Base-by-base conservation (phyloP, 2,329 filamentous ascomycete genomes). In the Leptographium procerum region DNA sequence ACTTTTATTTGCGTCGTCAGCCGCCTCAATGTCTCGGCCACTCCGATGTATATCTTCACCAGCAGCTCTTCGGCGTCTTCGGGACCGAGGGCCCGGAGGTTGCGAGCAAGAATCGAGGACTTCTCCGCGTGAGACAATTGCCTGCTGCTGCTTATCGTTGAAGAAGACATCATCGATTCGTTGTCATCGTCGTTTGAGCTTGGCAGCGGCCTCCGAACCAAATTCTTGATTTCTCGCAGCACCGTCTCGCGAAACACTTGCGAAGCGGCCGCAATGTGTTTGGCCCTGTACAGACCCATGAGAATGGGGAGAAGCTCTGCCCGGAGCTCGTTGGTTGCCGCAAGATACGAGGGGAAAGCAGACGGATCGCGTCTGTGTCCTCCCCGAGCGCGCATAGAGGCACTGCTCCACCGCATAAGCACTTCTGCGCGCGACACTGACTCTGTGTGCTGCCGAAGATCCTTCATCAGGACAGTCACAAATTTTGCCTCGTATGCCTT, bases 111-210 rank as follows among this genome's bases (percentile, higher is more conserved):
- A 51, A 91, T 88, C 0, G 88, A 85, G 0, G 91, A 96, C 68
- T 94, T 96, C 64, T 97, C 91, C 66, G 95, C 89, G 65, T 90
- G 88, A 22, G 83, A 88, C 48, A 86, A 74, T 62, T 85, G 82
- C 60, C 82, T 82, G 31, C 85, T 86, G 48, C 83, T 83, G 61
- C 82, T 57, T 57, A 83, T 76, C 1, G 92, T 96, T 3, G 91
- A 95, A 0, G 85, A 80, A 1, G 91, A 91, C 72, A 92, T 85
- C 75, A 92, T 87, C 0, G 91, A 95, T 69, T 94, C 89, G 61
- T 87, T 89, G 68, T 99, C 94, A 64, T 97, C 92, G 61, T 99
- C 94, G 65, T 84, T 94, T 13, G 92, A 95, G 67, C 91, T 96
- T 0, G 94, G 94, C 45, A 99, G 77, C 28, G 92, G 88, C 59